Evolutionary conservation across 2,329 filamentous ascomycete genomes (phyloP).

Genomic region (Pestalotiopsis sp.): DNA sequence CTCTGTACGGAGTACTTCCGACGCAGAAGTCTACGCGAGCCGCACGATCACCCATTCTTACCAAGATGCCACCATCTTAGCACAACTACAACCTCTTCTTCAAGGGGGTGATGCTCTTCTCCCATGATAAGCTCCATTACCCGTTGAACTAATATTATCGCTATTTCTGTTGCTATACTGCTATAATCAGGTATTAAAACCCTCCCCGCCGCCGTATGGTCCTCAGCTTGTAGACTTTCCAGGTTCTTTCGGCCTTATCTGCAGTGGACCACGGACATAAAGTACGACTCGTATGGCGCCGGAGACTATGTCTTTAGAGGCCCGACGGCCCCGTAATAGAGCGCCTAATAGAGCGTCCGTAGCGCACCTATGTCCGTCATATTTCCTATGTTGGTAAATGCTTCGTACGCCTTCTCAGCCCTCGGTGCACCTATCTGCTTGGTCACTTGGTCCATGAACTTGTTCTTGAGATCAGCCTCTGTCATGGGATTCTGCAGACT

Average conservation of each 20-base stretch:
- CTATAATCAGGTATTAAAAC: too few relatives aligned
- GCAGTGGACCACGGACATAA: background rate
- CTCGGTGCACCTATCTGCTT: conserved; percentile 39
- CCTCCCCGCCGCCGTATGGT: too few relatives aligned
- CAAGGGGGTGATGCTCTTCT: too few relatives aligned
- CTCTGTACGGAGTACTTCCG: too few relatives aligned
- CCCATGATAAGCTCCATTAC: too few relatives aligned
- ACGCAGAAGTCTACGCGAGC: too few relatives aligned
- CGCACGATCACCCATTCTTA: too few relatives aligned
- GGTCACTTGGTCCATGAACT: conserved; percentile 50
- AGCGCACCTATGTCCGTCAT: conserved; percentile 29
- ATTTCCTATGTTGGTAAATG: conserved; percentile 32
- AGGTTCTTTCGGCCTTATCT: background rate
- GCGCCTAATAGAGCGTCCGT: conserved; percentile 17
- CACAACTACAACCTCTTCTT: too few relatives aligned
- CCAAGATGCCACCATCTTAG: too few relatives aligned
- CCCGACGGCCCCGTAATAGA: background rate
- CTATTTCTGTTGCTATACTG: too few relatives aligned
- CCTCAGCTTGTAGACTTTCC: too few relatives aligned
- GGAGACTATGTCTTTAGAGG: background rate
- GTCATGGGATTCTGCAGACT: conserved; percentile 50
- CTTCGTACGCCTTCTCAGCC: conserved; percentile 34
- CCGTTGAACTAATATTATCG: too few relatives aligned
- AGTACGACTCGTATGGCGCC: background rate
- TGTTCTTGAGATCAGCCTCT: conserved; percentile 44